Evolutionary conservation across 2,329 filamentous ascomycete genomes (phyloP).

Genomic region (Aureobasidium sp.): DNA sequence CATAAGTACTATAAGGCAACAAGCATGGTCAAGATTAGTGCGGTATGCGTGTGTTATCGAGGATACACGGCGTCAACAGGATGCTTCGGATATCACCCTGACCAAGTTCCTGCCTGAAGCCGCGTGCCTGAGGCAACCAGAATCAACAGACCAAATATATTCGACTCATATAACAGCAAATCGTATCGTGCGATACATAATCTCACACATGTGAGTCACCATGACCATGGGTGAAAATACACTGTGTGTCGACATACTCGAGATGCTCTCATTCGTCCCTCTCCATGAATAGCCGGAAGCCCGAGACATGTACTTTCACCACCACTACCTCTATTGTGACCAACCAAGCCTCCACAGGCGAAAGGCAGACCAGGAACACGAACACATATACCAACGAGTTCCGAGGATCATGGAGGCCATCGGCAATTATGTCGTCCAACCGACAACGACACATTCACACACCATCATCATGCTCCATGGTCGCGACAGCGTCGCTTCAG

Average conservation of each 20-base stretch:
- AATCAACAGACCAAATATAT: not conserved
- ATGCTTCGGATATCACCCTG: not conserved
- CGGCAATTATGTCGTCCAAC: not conserved
- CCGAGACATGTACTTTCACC: not conserved
- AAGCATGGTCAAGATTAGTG: too few species aligned
- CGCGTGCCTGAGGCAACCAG: not conserved
- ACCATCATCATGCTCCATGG: slow-evolving; percentile 43
- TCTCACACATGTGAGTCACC: not conserved
- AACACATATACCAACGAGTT: not conserved
- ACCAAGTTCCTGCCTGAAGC: not conserved
- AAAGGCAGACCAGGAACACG: not conserved
- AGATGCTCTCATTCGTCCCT: not conserved
- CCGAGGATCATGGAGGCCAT: not conserved
- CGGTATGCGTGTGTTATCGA: not conserved
- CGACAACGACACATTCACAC: slow-evolving; percentile 31
- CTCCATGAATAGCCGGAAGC: not conserved
- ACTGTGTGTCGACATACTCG: too few species aligned
- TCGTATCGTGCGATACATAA: not conserved
- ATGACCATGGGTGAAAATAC: not conserved
- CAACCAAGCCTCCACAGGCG: not conserved
- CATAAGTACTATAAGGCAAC: not conserved
- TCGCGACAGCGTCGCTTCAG: slow-evolving; percentile 31
- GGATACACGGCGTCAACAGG: not conserved
- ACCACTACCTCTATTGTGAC: not conserved
- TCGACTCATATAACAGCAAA: not conserved